phyloP scores from a whole-genome alignment of 192 early-diverging fungal species.

The Coemansia nantahalensis region DNA sequence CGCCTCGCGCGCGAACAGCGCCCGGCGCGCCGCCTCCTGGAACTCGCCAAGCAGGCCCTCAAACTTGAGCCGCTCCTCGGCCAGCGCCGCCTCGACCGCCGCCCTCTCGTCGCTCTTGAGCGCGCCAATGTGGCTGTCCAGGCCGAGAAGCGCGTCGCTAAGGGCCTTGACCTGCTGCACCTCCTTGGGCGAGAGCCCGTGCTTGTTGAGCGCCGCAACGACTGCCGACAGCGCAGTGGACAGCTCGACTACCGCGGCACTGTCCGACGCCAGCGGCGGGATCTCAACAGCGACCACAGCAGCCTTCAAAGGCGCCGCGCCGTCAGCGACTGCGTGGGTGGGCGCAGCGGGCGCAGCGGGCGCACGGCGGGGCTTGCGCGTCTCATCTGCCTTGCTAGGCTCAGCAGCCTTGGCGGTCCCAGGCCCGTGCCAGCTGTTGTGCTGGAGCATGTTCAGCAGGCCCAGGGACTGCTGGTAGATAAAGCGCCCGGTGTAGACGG shows the following conservation, averaged over 20 bases:
- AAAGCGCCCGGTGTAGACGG: conserved; percentile 40
- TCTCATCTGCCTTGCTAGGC: conserved; percentile 4
- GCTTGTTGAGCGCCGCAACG: conserved; percentile 36
- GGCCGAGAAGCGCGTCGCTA: conserved; percentile 49
- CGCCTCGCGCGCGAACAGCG: conserved; percentile 50
- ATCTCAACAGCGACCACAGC: conserved; percentile 47
- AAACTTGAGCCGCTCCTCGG: conserved; percentile 58
- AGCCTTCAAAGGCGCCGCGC: too few relatives aligned
- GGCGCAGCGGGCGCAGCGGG: background rate
- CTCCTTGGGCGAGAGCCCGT: conserved; percentile 36
- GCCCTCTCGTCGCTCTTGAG: conserved; percentile 50
- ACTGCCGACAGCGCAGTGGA: conserved; percentile 32
- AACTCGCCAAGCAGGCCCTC: conserved; percentile 52
- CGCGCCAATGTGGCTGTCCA: conserved; percentile 52
- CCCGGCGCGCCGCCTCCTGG: conserved; percentile 47
- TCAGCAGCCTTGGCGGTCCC: conserved; percentile 7
- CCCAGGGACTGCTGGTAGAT: conserved; percentile 52
- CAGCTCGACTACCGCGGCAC: conserved; percentile 29
- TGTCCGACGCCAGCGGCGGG: conserved; percentile 37
- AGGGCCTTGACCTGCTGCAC: conserved; percentile 43
- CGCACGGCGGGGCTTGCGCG: background rate
- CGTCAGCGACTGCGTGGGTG: background rate
- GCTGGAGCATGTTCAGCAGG: conserved; percentile 52
- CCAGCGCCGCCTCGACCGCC: conserved; percentile 57
- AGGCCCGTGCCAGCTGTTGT: conserved; percentile 50